Conservation (phyloP, 768 basidiomycete species). For the Ramaria rubella region DNA sequence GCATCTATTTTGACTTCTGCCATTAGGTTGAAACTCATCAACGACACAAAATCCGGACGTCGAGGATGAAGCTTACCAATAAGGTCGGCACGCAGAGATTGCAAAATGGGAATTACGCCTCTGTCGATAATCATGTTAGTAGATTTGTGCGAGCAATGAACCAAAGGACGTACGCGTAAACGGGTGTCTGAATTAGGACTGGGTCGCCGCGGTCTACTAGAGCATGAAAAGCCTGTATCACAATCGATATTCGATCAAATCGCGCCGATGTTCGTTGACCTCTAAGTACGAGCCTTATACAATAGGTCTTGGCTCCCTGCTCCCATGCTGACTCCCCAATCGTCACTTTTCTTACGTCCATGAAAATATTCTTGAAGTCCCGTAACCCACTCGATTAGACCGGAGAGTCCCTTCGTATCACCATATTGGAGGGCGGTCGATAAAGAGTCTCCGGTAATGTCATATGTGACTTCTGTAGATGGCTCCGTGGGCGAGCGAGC, state of each 20-base stretch:
- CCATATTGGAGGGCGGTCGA: conserved; percentile 70
- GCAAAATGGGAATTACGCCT: conserved; percentile 61
- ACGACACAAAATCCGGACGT: conserved; percentile 10
- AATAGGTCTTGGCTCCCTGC: conserved; percentile 86
- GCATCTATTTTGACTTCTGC: conserved; percentile 75
- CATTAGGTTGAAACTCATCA: neutral
- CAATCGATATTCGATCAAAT: too few species aligned
- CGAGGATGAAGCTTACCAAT: conserved; percentile 38
- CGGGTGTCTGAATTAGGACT: conserved; percentile 76
- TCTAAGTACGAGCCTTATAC: conserved; percentile 58
- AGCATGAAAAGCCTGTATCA: conserved; percentile 56
- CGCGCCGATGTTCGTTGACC: too few species aligned
- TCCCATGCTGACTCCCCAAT: conserved; percentile 75
- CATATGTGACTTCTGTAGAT: conserved; percentile 40
- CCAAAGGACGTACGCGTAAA: conserved; percentile 28
- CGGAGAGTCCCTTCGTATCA: conserved; percentile 59
- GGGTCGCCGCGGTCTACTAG: conserved; percentile 75
- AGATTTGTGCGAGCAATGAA: too few species aligned
- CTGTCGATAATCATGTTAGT: conserved; percentile 26
- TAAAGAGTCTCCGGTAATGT: conserved; percentile 52
- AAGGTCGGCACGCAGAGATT: conserved; percentile 47
- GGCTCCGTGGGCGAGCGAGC: conserved; percentile 42
- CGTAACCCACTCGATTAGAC: conserved; percentile 61
- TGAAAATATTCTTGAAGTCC: conserved; percentile 69
- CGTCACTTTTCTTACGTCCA: conserved; percentile 49